Conservation (phyloP, 345 rosid genomes). For the Odontarrhena argentea region DNA sequence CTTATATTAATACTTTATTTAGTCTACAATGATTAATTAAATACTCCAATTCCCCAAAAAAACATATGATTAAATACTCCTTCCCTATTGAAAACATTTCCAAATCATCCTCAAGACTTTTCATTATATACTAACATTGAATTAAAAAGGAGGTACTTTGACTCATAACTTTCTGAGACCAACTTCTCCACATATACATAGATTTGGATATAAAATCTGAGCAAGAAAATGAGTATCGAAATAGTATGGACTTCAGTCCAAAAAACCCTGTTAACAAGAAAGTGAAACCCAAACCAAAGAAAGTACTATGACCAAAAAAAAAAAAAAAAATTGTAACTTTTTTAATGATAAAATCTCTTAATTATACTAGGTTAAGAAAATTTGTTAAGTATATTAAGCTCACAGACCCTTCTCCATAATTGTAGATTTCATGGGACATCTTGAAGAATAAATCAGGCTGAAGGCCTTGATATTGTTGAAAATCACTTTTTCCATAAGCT, state of each 20-base stretch:
- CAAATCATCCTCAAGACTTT: conserved; percentile 3
- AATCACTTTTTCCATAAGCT: conserved; percentile 59
- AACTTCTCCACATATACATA: conserved; percentile 30
- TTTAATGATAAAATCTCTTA: not conserved
- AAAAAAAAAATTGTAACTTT: not conserved
- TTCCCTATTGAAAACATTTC: not conserved
- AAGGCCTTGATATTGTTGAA: conserved; percentile 82
- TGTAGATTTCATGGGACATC: conserved; percentile 99
- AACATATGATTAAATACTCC: not conserved
- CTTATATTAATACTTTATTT: conserved; percentile 17
- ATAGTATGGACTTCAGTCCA: conserved; percentile 23
- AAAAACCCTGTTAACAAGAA: conserved; percentile 10
- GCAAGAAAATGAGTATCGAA: conserved; percentile 12
- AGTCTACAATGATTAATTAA: conserved; percentile 32
- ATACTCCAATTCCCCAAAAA: not conserved
- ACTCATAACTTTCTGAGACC: conserved; percentile 34
- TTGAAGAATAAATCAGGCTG: conserved; percentile 97
- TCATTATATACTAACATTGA: not conserved
- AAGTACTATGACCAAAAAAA: not conserved
- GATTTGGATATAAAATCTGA: conserved; percentile 25
- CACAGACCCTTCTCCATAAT: conserved; percentile 97
- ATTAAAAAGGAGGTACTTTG: conserved; percentile 29
- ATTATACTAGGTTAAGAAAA: not conserved
- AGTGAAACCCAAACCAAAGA: conserved; percentile 27
- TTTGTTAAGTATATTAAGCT: conserved; percentile 10